Evolutionary conservation across 805 yeast genomes (phyloP), one percentile per base, ranked within the genome.

Genomic region (Ogataea paradorogensis): DNA sequence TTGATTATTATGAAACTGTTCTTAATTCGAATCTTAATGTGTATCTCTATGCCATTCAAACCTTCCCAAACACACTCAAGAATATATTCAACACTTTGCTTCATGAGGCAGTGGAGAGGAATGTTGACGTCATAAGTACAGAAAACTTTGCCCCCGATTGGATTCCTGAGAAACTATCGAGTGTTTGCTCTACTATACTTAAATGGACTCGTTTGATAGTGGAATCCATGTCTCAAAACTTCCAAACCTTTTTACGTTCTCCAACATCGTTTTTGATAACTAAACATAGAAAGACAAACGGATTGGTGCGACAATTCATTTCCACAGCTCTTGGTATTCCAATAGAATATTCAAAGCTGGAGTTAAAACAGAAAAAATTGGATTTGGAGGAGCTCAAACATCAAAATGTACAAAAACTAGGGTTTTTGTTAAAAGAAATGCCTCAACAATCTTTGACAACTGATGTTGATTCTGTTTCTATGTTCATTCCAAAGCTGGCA

Each of bases 1-100:
- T 74, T n/a, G 58, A 58, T 23, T 78, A 76, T 51, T 77, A 72
- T 66, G 74, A 74, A 20, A 35, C 56, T 1, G 53, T 68, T 0
- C 48, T 63, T 3, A 49, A 62, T 9, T 65, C 71, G 4, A 54
- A 53, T 2, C 46, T 53, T 14, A 61, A 65, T 21, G 42, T 61
- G 13, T 34, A 55, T 2, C 14, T 71, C 1, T 73, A 73, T 42
- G 48, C 70, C 1, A 15, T 73, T 7, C 81, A 73, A 51, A 62
- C 61, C 0, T 45, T 63, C 7, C 73, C 72, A 6, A 14, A 29
- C 2, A 57, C 61, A n/a, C 7, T 51, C 0, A 34, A 27, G 14
- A 18, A 36, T 1, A 34, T 60, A 7, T n/a, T 46, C 1, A 25
- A 42, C 3, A 42, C 41, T 3, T 50, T 65, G 9, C 38, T 51